These are phyloP conservation scores for Ascomycota sp. DNA, from an alignment of 2,329 filamentous ascomycete genomes.

Conservation along the genomic window DNA sequence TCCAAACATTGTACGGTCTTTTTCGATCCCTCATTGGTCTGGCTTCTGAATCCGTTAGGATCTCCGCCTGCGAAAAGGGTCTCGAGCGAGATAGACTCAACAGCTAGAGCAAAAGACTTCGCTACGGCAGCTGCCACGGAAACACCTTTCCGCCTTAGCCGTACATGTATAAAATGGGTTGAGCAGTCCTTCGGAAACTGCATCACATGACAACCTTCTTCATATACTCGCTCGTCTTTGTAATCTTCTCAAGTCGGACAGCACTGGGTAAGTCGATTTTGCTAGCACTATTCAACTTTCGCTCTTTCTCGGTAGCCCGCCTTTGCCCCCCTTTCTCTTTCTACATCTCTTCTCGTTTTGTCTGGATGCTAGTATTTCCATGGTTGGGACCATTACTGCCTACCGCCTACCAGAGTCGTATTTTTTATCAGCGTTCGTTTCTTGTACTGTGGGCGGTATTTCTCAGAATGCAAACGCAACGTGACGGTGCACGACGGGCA, in stretches of 20 bases:
- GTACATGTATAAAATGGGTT: constrained; percentile 1
- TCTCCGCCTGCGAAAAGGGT: no score
- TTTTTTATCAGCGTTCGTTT: neutral
- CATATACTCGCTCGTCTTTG: neutral
- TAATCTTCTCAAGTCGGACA: neutral
- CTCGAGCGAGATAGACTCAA: no score
- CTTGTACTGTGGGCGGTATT: neutral
- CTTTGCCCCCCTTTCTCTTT: neutral
- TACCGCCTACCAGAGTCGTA: neutral
- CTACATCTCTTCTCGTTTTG: neutral
- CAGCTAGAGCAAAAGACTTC: no score
- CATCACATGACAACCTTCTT: neutral
- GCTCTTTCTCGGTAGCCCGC: neutral
- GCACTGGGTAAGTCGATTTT: neutral
- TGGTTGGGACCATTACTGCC: no score
- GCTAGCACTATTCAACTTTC: neutral
- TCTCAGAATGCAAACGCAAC: neutral
- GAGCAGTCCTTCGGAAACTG: neutral
- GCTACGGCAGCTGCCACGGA: no score
- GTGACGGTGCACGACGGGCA: neutral
- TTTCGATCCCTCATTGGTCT: no score
- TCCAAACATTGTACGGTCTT: no score
- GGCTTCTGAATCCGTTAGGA: no score
- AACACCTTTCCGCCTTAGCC: no score
- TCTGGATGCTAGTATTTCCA: no score